Evolutionary conservation across 495 filamentous ascomycete genomes (phyloP).

Genomic region (Penicillium diatomitis): DNA sequence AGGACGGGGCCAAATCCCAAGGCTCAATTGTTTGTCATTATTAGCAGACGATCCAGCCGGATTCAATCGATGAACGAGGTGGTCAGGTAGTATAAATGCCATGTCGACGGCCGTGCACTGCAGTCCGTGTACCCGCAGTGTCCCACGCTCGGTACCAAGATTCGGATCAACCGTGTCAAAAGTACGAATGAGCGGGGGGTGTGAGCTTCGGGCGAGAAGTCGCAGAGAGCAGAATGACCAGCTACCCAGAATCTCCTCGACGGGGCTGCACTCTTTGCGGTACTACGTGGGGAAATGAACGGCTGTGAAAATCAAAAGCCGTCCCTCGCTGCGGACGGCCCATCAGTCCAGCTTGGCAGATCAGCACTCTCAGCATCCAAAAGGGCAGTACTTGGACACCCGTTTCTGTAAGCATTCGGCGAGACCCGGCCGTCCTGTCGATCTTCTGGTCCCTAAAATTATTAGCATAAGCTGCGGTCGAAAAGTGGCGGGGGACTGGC

Average conservation of each 20-base stretch:
- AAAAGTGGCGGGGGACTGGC: no score
- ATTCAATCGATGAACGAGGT: no score
- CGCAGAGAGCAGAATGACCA: neutral
- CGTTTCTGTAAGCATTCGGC: no score
- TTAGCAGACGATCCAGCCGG: no score
- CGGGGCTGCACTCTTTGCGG: no score
- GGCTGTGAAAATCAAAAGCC: neutral
- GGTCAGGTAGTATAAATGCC: conserved; percentile 4
- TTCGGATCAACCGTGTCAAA: conserved; percentile 13
- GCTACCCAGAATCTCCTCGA: neutral
- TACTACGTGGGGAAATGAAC: neutral
- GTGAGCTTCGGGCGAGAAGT: neutral
- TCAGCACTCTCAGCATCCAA: no score
- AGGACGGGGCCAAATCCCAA: neutral
- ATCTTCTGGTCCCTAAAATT: no score
- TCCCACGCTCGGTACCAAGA: conserved; percentile 15
- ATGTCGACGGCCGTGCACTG: conserved; percentile 6
- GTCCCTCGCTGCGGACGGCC: neutral
- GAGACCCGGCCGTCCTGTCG: no score
- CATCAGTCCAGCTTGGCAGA: neutral
- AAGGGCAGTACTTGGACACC: no score
- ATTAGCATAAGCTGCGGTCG: no score
- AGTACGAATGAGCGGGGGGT: conserved; percentile 1
- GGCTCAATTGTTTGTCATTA: neutral
- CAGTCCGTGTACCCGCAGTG: conserved; percentile 2